These are phyloP conservation scores for Telopea speciosissima DNA, from an alignment of 177 flowering plant species.

Conservation along the genomic window DNA sequence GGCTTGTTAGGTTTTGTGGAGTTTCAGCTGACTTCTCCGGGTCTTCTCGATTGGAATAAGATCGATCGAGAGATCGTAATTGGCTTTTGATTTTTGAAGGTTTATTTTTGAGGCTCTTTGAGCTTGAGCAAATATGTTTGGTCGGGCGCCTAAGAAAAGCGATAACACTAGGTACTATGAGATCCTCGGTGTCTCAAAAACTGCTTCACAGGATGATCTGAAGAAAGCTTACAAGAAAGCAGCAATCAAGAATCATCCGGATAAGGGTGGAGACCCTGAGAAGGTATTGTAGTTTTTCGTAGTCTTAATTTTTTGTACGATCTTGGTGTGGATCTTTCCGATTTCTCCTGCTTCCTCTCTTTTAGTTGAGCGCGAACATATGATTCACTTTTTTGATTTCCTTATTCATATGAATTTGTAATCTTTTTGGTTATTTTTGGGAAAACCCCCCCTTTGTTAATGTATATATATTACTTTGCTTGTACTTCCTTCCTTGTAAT, in stretches of 20 bases:
- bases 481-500: no score
- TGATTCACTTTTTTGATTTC: no score
- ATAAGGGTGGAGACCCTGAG: conserved; percentile 92
- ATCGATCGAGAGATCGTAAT: background rate
- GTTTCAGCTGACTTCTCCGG: background rate
- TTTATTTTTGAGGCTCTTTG: background rate
- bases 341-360: no score
- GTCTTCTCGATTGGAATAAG: background rate
- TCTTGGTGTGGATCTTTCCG: background rate
- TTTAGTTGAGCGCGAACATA: no score
- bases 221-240: conserved; percentile 84
- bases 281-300: conserved; percentile 38
- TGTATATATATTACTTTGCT: no score
- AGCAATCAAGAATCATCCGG: conserved; percentile 89
- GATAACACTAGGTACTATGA: conserved; percentile 74
- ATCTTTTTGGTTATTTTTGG: no score
- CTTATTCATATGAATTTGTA: no score
- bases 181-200: conserved; percentile 64
- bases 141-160: conserved; percentile 77
- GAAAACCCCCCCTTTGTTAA: no score
- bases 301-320: background rate
- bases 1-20: background rate
- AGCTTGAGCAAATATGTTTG: conserved; percentile 49
- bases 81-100: background rate
- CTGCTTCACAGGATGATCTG: conserved; percentile 66